These are phyloP conservation scores for Zygosaccharomyces sapae DNA, from an alignment of 1,139 yeast species.

Conservation along the genomic window DNA sequence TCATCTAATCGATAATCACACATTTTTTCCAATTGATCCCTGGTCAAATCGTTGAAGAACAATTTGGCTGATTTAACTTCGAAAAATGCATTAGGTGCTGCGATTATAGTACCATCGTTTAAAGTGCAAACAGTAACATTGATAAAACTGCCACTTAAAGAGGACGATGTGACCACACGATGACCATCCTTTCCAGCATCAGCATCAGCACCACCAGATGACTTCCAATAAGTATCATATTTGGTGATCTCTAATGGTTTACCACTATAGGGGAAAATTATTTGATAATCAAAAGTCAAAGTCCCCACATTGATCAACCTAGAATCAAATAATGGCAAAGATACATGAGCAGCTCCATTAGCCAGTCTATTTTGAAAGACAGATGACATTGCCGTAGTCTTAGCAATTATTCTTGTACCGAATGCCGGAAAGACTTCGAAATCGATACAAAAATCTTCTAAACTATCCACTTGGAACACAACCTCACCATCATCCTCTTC, in stretches of 20 bases:
- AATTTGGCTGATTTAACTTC: conserved; percentile 50
- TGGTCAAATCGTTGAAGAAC: conserved; percentile 46
- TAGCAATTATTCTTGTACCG: conserved; percentile 89
- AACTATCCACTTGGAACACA: conserved; percentile 80
- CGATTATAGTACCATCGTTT: conserved; percentile 81
- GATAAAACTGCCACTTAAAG: conserved; percentile 76
- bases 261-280: conserved; percentile 88
- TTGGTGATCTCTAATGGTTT: conserved; percentile 79
- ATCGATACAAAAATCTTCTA: conserved; percentile 74
- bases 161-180: conserved; percentile 88
- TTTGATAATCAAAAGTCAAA: conserved; percentile 69
- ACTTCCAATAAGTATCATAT: conserved; percentile 96
- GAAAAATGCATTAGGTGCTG: conserved; percentile 68
- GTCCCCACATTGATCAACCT: conserved; percentile 81
- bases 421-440: conserved; percentile 92
- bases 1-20: conserved; percentile 36
- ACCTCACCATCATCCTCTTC: conserved; percentile 60
- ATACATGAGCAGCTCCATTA: conserved; percentile 41
- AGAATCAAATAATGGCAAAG: conserved; percentile 76
- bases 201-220: conserved; percentile 50
- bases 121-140: conserved; percentile 67
- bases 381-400: conserved; percentile 68
- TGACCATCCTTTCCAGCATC: conserved; percentile 20
- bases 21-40: conserved; percentile 34
- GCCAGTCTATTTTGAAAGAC: conserved; percentile 43